phyloP scores from a whole-genome alignment of 2,329 filamentous ascomycete genomes.

The Hawksworthiomyces lignivorus region DNA sequence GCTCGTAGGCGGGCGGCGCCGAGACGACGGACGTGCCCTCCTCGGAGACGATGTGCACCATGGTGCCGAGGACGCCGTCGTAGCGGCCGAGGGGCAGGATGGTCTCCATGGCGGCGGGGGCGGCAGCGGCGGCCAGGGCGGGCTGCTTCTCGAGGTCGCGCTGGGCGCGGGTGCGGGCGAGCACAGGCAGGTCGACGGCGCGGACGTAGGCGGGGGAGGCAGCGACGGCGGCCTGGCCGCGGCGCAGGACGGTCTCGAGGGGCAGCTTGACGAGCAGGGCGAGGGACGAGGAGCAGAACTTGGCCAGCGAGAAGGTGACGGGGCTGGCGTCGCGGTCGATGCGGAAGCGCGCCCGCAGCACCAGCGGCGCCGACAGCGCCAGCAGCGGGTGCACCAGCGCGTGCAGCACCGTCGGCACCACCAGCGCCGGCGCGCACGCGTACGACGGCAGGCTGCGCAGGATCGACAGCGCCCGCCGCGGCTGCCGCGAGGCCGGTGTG shows the following conservation, averaged over 20 bases:
- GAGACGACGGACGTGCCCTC: conserved; percentile 58
- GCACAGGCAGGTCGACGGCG: conserved; percentile 39
- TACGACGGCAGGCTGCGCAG: conserved; percentile 74
- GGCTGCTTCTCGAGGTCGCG: conserved; percentile 5
- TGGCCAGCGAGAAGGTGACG: conserved; percentile 70
- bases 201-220: conserved; percentile 43
- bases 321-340: conserved; percentile 79
- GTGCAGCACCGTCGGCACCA: conserved; percentile 81
- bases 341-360: conserved; percentile 75
- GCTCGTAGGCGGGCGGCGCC: conserved; percentile 11
- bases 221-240: conserved; percentile 74
- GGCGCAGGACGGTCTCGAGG: conserved; percentile 81
- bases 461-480: conserved; percentile 70
- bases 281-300: conserved; percentile 70
- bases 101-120: conserved; percentile 45
- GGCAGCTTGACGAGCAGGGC: conserved; percentile 85
- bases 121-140: neutral
- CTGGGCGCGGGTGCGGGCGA: too few relatives aligned
- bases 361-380: conserved; percentile 72
- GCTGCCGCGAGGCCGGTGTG: conserved; percentile 66
- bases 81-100: conserved; percentile 77
- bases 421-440: conserved; percentile 59
- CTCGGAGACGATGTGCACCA: conserved; percentile 77
- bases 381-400: conserved; percentile 77
- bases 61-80: conserved; percentile 79